Percentiles rank a stretch among this genome's conserved stretches.
Conservation (phyloP, 2,329 filamentous ascomycete genomes). For the Paecilomyces variotii region DNA sequence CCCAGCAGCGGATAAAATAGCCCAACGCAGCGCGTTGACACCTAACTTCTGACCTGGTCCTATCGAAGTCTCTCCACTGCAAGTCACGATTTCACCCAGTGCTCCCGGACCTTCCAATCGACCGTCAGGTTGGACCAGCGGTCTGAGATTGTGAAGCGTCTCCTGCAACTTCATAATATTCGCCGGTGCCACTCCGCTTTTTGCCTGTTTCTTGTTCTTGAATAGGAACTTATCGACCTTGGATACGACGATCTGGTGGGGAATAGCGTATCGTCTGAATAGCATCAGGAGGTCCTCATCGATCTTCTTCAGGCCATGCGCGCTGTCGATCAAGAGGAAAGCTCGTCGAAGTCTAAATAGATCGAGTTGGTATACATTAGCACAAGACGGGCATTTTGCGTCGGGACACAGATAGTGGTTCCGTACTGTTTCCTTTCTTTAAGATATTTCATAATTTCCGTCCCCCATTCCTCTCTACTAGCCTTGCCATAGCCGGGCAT, state of each 20-base stretch:
- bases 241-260: constrained; percentile 58
- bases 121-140: constrained; percentile 37
- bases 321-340: constrained; percentile 57
- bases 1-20: constrained; percentile 55
- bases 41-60: constrained; percentile 46
- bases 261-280: constrained; percentile 49
- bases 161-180: constrained; percentile 29
- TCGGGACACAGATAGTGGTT: neutral
- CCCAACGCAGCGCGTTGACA: constrained; percentile 55
- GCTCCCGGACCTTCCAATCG: constrained; percentile 32
- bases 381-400: neutral
- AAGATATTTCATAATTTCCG: constrained; percentile 62
- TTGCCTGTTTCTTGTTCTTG: constrained; percentile 23
- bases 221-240: constrained; percentile 55
- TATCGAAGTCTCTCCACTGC: constrained; percentile 45
- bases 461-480: constrained; percentile 54
- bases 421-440: constrained; percentile 50
- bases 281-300: constrained; percentile 51
- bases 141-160: constrained; percentile 30
- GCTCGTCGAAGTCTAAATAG: constrained; percentile 46
- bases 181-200: constrained; percentile 18
- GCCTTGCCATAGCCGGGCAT: constrained; percentile 65
- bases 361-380: neutral
- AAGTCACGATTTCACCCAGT: constrained; percentile 54
- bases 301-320: constrained; percentile 55